phyloP scores from a whole-genome alignment of 768 basidiomycete species.

The Amanita thiersii region DNA sequence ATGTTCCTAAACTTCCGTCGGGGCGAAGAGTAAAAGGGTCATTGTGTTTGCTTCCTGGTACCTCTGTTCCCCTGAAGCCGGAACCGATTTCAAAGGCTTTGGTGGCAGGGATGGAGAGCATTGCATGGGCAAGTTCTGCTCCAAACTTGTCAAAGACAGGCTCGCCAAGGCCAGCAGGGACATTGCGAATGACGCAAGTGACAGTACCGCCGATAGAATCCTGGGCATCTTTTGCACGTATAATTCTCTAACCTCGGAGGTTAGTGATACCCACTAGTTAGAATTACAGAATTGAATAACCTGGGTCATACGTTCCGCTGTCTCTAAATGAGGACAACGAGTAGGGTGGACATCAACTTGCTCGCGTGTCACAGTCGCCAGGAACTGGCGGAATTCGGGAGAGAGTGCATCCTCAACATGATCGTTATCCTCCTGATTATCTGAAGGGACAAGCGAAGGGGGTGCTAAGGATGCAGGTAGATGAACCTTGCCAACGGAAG shows the following conservation, averaged over 20 bases:
- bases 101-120: slow-evolving; percentile 98
- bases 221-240: slow-evolving; percentile 80
- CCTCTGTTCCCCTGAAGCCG: slow-evolving; percentile 90
- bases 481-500: slow-evolving; percentile 89
- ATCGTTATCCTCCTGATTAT: slow-evolving; percentile 45
- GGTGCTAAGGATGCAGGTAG: slow-evolving; percentile 49
- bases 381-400: slow-evolving; percentile 74
- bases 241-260: slow-evolving; percentile 58
- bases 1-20: slow-evolving; percentile 72
- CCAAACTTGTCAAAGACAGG: slow-evolving; percentile 99
- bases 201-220: slow-evolving; percentile 99
- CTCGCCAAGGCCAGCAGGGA: slow-evolving; percentile 89
- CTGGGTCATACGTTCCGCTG: slow-evolving; percentile 85
- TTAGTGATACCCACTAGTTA: background rate
- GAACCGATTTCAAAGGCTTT: slow-evolving; percentile 98
- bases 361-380: slow-evolving; percentile 73
- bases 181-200: slow-evolving; percentile 90
- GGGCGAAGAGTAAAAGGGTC: slow-evolving; percentile 66
- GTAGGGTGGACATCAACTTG: slow-evolving; percentile 84
- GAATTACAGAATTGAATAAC: slow-evolving; percentile 33
- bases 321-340: slow-evolving; percentile 86
- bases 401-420: slow-evolving; percentile 68
- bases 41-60: slow-evolving; percentile 91
- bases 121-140: slow-evolving; percentile 91
- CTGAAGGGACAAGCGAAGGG: slow-evolving; percentile 25